These are phyloP conservation scores for Botrytis galanthina DNA, from an alignment of 2,329 filamentous ascomycete species.

Conservation along the genomic window DNA sequence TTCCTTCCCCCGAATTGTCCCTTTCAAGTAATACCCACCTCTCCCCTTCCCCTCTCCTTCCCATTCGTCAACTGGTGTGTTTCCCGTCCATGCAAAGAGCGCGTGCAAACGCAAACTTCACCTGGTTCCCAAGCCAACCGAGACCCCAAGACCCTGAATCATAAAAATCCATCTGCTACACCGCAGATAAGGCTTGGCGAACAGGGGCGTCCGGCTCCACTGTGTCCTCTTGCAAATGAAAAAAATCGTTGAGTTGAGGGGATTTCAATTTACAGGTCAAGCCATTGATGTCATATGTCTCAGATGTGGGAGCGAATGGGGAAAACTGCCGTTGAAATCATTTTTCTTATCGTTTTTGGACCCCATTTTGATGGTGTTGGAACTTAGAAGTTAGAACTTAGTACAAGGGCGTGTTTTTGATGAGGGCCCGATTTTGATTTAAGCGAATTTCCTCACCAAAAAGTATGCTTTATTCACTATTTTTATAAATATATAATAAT, in stretches of 20 bases:
- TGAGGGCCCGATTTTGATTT: too few relatives aligned
- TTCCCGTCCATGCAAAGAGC: not conserved
- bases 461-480: too few relatives aligned
- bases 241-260: not conserved
- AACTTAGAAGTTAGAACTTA: too few relatives aligned
- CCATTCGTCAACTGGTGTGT: not conserved
- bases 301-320: not conserved
- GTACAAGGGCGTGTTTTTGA: too few relatives aligned
- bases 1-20: not conserved
- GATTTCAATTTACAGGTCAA: not conserved
- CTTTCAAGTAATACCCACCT: not conserved
- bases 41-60: not conserved
- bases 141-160: not conserved
- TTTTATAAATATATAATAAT: too few relatives aligned
- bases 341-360: not conserved
- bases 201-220: not conserved
- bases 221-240: not conserved
- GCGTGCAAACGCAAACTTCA: not conserved
- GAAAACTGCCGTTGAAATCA: not conserved
- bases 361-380: not conserved
- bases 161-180: not conserved
- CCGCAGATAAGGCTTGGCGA: not conserved
- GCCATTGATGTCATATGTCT: conserved; percentile 14
- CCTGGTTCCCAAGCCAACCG: not conserved
- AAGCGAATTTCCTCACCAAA: too few relatives aligned